Conservation (phyloP, 2,329 filamentous ascomycete genomes). For the Penicillium brevicompactum region DNA sequence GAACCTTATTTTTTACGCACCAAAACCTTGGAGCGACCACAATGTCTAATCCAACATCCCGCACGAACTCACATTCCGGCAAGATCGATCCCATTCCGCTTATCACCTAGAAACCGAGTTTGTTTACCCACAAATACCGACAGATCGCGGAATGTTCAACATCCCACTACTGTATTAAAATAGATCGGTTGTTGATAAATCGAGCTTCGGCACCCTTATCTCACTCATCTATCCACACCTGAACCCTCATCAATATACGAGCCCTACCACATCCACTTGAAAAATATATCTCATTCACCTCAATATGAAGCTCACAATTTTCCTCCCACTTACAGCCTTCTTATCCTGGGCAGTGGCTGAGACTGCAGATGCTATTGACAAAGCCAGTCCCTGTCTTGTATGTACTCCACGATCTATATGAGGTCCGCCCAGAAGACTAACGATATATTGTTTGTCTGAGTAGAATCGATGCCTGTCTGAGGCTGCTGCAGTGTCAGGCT, state of each 20-base stretch:
- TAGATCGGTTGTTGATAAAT: constrained; percentile 6
- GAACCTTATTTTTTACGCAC: too few species aligned
- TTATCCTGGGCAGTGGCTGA: constrained; percentile 17
- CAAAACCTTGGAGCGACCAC: too few species aligned
- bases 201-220: not conserved
- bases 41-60: not conserved
- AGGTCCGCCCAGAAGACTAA: constrained; percentile 4
- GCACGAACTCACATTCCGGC: constrained; percentile 7
- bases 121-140: not conserved
- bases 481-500: constrained; percentile 16
- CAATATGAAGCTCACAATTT: constrained; percentile 23
- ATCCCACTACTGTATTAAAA: not conserved
- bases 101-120: constrained; percentile 2
- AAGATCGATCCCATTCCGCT: constrained; percentile 3
- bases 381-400: constrained; percentile 18
- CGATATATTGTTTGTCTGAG: not conserved
- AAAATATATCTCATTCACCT: not conserved
- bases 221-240: not conserved
- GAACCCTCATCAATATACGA: not conserved
- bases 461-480: constrained; percentile 18
- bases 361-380: not conserved
- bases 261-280: not conserved
- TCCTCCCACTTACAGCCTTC: constrained; percentile 20
- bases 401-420: not conserved
- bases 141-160: not conserved